Percentiles rank a stretch among this genome's conserved stretches.
Evolutionary conservation across 2,329 filamentous ascomycete genomes (phyloP).

Genomic region (Elsinoe arachidis): DNA sequence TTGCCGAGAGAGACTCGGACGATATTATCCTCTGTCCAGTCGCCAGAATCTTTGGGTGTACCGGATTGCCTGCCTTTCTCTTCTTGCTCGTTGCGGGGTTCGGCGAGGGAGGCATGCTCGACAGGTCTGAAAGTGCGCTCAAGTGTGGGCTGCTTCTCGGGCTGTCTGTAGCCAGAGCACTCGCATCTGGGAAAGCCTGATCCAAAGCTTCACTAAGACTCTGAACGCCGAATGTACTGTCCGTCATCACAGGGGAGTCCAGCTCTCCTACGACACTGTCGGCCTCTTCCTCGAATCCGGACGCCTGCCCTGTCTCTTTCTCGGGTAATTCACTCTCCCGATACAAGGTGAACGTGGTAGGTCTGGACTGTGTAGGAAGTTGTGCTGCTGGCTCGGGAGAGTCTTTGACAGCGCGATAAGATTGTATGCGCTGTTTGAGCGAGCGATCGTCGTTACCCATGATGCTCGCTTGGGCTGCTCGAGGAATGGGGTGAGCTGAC

Average conservation of each 20-base stretch:
- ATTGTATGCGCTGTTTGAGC: conserved; percentile 4
- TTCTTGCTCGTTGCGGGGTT: conserved; percentile 19
- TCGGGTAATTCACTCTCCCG: conserved; percentile 3
- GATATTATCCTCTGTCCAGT: conserved; percentile 29
- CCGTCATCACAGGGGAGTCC: conserved; percentile 19
- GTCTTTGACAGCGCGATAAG: background rate
- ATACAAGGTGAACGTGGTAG: background rate
- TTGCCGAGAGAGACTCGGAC: conserved; percentile 20
- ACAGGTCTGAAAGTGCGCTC: conserved; percentile 17
- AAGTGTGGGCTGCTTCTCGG: conserved; percentile 15
- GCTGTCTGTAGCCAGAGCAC: background rate
- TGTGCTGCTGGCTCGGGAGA: background rate
- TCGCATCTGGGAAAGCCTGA: conserved; percentile 30
- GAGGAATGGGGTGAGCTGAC: conserved; percentile 5
- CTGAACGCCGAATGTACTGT: conserved; percentile 49
- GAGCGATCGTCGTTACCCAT: conserved; percentile 8
- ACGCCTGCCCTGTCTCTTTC: conserved; percentile 38
- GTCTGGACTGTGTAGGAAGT: background rate
- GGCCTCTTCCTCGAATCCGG: conserved; percentile 21
- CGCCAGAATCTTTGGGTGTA: conserved; percentile 28
- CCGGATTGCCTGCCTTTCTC: conserved; percentile 27
- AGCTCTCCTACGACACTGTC: conserved; percentile 6
- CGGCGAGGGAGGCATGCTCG: conserved; percentile 17
- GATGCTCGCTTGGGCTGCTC: background rate
- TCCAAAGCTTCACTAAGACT: conserved; percentile 48